Evolutionary conservation across 768 basidiomycete genomes (phyloP).

Genomic region (Favolaschia claudopus): DNA sequence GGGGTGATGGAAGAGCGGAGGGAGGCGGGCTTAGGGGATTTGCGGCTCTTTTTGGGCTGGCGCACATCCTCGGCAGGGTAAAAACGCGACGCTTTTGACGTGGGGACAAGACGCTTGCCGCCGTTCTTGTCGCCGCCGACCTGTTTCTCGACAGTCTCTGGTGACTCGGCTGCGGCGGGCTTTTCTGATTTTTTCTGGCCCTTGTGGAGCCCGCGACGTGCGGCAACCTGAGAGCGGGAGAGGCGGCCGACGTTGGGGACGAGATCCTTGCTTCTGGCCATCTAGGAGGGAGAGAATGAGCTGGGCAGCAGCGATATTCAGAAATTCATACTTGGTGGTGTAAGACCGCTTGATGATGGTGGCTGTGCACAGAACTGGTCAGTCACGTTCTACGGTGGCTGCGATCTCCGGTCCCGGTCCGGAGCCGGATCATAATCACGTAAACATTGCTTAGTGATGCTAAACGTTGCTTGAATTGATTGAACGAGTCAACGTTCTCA

Average conservation of each 20-base stretch:
- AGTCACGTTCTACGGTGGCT: too few species aligned
- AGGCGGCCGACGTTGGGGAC: constrained; percentile 82
- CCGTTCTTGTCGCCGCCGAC: constrained; percentile 94
- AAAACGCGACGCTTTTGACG: constrained; percentile 85
- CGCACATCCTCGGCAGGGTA: constrained; percentile 96
- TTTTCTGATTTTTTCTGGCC: constrained; percentile 80
- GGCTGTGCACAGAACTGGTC: background rate
- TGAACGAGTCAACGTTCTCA: too few species aligned
- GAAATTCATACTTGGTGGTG: constrained; percentile 19
- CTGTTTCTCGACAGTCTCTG: constrained; percentile 77
- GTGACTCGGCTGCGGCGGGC: constrained; percentile 63
- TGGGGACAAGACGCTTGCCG: constrained; percentile 85
- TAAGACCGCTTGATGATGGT: constrained; percentile 7
- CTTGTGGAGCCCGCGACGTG: constrained; percentile 87
- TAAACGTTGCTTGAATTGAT: too few species aligned
- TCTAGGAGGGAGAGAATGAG: constrained; percentile 49
- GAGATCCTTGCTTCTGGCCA: constrained; percentile 89
- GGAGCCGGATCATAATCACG: too few species aligned
- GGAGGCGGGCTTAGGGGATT: constrained; percentile 77
- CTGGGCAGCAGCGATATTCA: background rate
- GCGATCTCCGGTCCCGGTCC: too few species aligned
- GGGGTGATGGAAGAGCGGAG: constrained; percentile 91
- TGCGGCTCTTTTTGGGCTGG: constrained; percentile 91
- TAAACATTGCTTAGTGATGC: too few species aligned
- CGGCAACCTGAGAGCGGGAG: constrained; percentile 82